A percentile compares a stretch with the other conserved stretches of the same genome.
phyloP scores from a whole-genome alignment of 2,329 filamentous ascomycete genomes.

The Calonectria hawksworthii region DNA sequence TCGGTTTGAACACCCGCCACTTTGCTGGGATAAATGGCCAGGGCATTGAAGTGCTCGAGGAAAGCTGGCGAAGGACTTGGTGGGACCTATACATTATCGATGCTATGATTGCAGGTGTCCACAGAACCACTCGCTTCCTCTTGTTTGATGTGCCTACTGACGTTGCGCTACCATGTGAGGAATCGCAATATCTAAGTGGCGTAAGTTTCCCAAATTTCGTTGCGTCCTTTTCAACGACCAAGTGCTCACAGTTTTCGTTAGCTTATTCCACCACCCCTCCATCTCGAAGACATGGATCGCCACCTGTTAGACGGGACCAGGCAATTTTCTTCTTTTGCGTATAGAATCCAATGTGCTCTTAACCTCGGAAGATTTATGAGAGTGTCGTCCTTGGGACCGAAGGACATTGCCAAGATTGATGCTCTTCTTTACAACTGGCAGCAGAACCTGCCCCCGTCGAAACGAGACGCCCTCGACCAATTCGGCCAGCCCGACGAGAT shows the following conservation, averaged over 20 bases:
- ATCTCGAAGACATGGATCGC: slow-evolving; percentile 80
- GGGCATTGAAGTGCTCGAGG: slow-evolving; percentile 77
- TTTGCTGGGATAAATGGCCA: slow-evolving; percentile 75
- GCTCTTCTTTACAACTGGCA: slow-evolving; percentile 78
- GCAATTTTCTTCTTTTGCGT: slow-evolving; percentile 86
- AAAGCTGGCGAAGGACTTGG: slow-evolving; percentile 90
- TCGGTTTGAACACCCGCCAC: slow-evolving; percentile 79
- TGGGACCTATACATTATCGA: slow-evolving; percentile 86
- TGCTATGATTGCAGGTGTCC: slow-evolving; percentile 85
- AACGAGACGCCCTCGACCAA: slow-evolving; percentile 77
- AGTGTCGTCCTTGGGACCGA: slow-evolving; percentile 62
- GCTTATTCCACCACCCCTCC: slow-evolving; percentile 71
- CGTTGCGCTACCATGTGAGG: slow-evolving; percentile 84
- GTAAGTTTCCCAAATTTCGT: slow-evolving; percentile 55
- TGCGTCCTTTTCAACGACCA: too few species aligned
- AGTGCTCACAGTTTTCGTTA: slow-evolving; percentile 40
- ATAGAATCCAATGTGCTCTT: slow-evolving; percentile 83
- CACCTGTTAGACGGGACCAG: slow-evolving; percentile 79
- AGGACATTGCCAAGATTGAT: slow-evolving; percentile 65
- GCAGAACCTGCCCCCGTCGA: slow-evolving; percentile 80
- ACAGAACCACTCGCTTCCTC: slow-evolving; percentile 77
- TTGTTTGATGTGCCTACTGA: slow-evolving; percentile 76
- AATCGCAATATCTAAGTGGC: slow-evolving; percentile 74
- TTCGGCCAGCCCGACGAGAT: slow-evolving; percentile 86
- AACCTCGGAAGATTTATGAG: slow-evolving; percentile 83